Evolutionary conservation across 345 rosid genomes (phyloP).

Genomic region (Nephelium lappaceum): DNA sequence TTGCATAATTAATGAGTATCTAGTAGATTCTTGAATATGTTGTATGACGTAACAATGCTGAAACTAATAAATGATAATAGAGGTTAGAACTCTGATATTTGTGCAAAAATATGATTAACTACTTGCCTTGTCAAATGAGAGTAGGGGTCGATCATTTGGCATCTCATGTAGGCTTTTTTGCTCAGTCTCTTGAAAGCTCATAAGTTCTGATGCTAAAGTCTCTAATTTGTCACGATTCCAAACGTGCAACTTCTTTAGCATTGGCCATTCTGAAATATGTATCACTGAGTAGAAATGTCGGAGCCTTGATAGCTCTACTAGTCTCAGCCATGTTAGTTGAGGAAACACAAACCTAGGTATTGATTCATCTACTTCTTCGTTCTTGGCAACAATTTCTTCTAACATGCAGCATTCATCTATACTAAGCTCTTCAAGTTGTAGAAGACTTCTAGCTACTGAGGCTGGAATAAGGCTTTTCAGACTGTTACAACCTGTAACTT

Average conservation of each 20-base stretch:
- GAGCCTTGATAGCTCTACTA: not conserved
- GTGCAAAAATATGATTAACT: not conserved
- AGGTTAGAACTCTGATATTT: not conserved
- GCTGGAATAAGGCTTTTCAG: not conserved
- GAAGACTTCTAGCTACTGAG: not conserved
- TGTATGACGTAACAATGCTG: not conserved
- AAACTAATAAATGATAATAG: not conserved
- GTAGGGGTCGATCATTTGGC: not conserved
- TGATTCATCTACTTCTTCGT: not conserved
- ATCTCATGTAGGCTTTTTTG: not conserved
- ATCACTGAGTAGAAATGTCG: not conserved
- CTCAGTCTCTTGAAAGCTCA: not conserved
- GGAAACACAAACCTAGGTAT: not conserved
- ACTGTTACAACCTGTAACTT: not conserved
- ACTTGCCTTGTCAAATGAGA: not conserved
- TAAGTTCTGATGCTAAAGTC: not conserved
- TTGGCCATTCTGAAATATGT: constrained; percentile 7
- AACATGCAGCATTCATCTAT: not conserved
- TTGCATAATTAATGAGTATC: not conserved
- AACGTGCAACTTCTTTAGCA: not conserved
- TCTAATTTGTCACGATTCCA: not conserved
- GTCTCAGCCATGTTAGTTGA: not conserved
- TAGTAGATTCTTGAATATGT: not conserved
- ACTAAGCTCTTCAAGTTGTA: not conserved
- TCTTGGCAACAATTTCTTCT: not conserved